These are phyloP conservation scores for Penicillium odoratum DNA, from an alignment of 495 filamentous ascomycete genomes.

Conservation along the genomic window DNA sequence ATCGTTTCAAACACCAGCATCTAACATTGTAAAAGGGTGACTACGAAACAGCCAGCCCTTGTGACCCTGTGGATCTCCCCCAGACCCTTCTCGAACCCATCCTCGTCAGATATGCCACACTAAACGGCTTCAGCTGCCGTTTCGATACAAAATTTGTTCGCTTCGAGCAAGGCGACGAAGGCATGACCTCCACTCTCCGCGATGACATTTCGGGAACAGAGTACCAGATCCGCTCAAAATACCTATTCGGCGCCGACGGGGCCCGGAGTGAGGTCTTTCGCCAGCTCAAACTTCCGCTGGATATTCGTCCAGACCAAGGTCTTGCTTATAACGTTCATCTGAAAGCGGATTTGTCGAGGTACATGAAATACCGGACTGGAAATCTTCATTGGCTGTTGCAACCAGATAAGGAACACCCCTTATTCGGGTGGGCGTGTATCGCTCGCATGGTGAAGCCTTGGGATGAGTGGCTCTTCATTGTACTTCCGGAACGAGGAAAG, in stretches of 20 bases:
- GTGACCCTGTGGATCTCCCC: conserved; percentile 47
- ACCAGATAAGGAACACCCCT: conserved; percentile 44
- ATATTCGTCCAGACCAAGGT: conserved; percentile 53
- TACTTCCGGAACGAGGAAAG: conserved; percentile 41
- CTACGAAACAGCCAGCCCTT: conserved; percentile 52
- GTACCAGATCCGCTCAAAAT: conserved; percentile 50
- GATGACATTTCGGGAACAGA: conserved; percentile 39
- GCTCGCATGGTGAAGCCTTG: conserved; percentile 56
- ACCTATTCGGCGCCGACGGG: conserved; percentile 60
- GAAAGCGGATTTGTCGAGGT: conserved; percentile 52
- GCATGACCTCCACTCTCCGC: conserved; percentile 36
- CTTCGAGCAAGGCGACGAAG: conserved; percentile 27
- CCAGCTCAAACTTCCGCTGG: conserved; percentile 48
- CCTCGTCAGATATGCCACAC: conserved; percentile 43
- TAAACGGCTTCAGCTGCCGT: conserved; percentile 41
- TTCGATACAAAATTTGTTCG: conserved; percentile 44
- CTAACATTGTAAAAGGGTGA: conserved; percentile 38
- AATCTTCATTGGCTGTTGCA: conserved; percentile 60
- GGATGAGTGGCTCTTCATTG: conserved; percentile 58
- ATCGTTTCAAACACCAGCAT: too few relatives aligned
- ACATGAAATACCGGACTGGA: conserved; percentile 48
- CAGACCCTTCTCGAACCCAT: conserved; percentile 55
- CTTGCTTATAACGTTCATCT: conserved; percentile 55
- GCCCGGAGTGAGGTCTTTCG: conserved; percentile 52
- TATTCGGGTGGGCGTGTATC: conserved; percentile 42